These are phyloP conservation scores for Boechera retrofracta DNA, from an alignment of 345 rosid species.

Conservation along the genomic window DNA sequence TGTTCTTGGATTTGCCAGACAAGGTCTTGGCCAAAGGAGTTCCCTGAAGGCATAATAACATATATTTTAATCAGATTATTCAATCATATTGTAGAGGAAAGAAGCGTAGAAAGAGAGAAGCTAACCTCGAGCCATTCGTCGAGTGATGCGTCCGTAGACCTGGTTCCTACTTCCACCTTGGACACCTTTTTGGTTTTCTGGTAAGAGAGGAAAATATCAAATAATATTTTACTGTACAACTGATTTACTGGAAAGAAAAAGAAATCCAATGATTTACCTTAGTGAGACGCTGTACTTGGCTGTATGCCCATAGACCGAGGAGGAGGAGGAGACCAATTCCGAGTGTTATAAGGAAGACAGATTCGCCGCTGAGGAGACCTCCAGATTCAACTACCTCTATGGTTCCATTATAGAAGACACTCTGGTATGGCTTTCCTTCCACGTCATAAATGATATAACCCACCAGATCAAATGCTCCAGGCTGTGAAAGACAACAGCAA, in stretches of 20 bases:
- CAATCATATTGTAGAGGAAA: not conserved
- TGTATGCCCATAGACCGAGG: slow-evolving; percentile 78
- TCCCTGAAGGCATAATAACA: slow-evolving; percentile 35
- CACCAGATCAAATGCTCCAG: slow-evolving; percentile 95
- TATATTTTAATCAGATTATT: slow-evolving; percentile 17
- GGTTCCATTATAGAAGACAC: slow-evolving; percentile 85
- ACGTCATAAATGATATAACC: slow-evolving; percentile 83
- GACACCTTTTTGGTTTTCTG: slow-evolving; percentile 91
- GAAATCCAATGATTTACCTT: slow-evolving; percentile 59
- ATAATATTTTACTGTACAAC: not conserved
- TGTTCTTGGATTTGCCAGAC: slow-evolving; percentile 48
- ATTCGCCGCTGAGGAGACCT: slow-evolving; percentile 80
- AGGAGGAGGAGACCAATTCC: slow-evolving; percentile 86
- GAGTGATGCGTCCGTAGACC: slow-evolving; percentile 68
- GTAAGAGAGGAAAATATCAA: slow-evolving; percentile 22
- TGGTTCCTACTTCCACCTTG: slow-evolving; percentile 93
- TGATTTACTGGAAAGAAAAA: not conserved
- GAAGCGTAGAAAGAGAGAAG: not conserved
- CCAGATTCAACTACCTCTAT: slow-evolving; percentile 93
- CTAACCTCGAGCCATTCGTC: slow-evolving; percentile 97
- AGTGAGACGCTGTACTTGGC: slow-evolving; percentile 80
- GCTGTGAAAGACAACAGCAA: slow-evolving; percentile 48
- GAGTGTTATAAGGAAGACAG: slow-evolving; percentile 86
- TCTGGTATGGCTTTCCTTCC: slow-evolving; percentile 77
- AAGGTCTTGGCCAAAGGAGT: slow-evolving; percentile 42